Base-by-base conservation (phyloP, 805 yeast genomes). In the Soucietia sequanensis region DNA sequence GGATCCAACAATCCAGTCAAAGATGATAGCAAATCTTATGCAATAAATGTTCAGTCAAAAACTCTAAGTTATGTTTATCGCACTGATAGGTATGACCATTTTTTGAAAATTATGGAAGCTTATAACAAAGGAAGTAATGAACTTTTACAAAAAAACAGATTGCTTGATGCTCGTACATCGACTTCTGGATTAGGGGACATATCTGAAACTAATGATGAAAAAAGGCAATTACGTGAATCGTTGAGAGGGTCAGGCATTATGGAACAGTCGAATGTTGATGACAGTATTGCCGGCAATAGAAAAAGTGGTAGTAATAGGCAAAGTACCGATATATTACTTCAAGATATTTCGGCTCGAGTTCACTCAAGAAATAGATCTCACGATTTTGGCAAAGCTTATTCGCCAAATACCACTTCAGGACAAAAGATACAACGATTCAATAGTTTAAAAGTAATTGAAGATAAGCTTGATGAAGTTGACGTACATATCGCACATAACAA, bases 391-490 rank as follows among this genome's bases (percentile, higher is more conserved):
- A 40, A 42, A 42, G 11, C 35, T 4, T 12, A 33, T 19, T 27
- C 21, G 15, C 35, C 27, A 20, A 30, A 22, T 14, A 30, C 21
- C 27, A 32, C 40, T 7, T 23, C 39, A 6, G 48, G 41, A 15
- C 50, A 37, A 19, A 48, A 48, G 19, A 55, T 47, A 51, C 41
- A 61, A 55, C 52, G 64, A 49, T 62, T 76, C 42, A 65, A 69
- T 35, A 73, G 62, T 13, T 60, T 82, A 36, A 73, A 75, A 36
- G 60, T 60, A 20, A 62, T 80, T 10, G 89, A 82, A 47, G 83
- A 80, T 34, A 58, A 67, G 21, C 63, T 84, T 12, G 88, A 84
- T 48, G 87, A 82, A 36, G 68, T 83, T 27, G 93, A 85, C 52
- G 76, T 81, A 10, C 69, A 69, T 35, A 67, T 84, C 17, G 81